phyloP scores from a whole-genome alignment of 1,284 basidiomycete genomes.

The Cutaneotrichosporon cutaneum region DNA sequence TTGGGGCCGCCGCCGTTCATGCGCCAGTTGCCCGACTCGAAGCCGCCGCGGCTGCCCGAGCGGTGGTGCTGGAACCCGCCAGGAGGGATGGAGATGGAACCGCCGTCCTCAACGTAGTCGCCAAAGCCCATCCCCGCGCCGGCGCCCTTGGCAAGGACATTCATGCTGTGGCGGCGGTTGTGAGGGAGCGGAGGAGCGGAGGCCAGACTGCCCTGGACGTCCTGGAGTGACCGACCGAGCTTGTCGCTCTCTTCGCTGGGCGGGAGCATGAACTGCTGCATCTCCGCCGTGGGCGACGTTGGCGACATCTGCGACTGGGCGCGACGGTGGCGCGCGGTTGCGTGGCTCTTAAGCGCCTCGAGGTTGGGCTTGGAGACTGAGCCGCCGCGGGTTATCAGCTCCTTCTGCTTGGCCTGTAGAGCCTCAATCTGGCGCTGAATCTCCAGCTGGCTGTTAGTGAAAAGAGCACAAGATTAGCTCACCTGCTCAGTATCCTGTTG shows the following conservation, averaged over 20 bases:
- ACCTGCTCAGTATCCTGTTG: constrained; percentile 80
- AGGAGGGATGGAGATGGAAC: constrained; percentile 35
- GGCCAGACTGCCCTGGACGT: constrained; percentile 27
- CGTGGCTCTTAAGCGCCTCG: constrained; percentile 37
- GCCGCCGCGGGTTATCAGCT: constrained; percentile 76
- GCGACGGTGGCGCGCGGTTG: constrained; percentile 67
- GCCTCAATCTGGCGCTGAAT: constrained; percentile 87
- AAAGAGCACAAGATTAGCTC: constrained; percentile 23
- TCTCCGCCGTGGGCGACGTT: constrained; percentile 30
- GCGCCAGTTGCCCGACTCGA: constrained; percentile 73
- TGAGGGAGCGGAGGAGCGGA: constrained; percentile 56
- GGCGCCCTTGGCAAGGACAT: constrained; percentile 60
- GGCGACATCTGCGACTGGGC: constrained; percentile 69
- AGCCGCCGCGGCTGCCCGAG: constrained; percentile 54
- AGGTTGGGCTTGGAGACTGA: constrained; percentile 65
- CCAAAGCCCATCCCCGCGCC: constrained; percentile 31
- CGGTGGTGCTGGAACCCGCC: constrained; percentile 64
- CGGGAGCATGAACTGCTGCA: constrained; percentile 20
- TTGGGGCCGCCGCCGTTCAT: constrained; percentile 65
- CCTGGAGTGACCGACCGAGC: constrained; percentile 26
- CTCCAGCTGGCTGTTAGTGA: constrained; percentile 63
- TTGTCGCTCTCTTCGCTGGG: constrained; percentile 14
- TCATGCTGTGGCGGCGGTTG: constrained; percentile 89
- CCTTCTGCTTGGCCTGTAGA: constrained; percentile 83
- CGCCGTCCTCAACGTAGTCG: constrained; percentile 42